Base-by-base conservation (phyloP, 768 basidiomycete genomes). In the Mycena rebaudengoi region DNA sequence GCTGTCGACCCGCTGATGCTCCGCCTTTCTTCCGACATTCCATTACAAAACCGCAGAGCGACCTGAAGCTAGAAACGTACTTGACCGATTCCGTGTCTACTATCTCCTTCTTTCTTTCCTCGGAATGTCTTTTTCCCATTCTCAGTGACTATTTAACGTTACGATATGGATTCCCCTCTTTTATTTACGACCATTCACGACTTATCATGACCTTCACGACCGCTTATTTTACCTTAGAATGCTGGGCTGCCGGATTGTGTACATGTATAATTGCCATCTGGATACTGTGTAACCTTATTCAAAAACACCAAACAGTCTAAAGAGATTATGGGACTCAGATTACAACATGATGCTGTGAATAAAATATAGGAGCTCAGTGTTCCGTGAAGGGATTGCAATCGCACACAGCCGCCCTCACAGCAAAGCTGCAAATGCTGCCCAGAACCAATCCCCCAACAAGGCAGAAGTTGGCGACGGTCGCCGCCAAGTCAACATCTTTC, bases 401-500 rank as follows among this genome's bases (percentile, higher is more conserved):
- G 75, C 91, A 94, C 7, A 92, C 82, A 7, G 83, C 79, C 7
- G 82, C 86, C 67, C 88, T 82, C 11, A 96, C 92, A 3, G 82
- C 91, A 74, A 98, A 97, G 75, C 94, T 96, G 26, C 82, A 80
- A 46, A 93, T 72, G 71, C 94, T 94, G 3, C 96, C 96, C 1
- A 86, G 49, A 14, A 85, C 86, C 53, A 97, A 78, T 5, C 95
- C 95, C 5, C 86, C 89, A 2, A 92, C 89, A 4, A 95, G 73
- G 65, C 86, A 92, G 77, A 96, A 95, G 67, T 85, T 89, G 5
- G 88, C 87, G 13, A 97, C 82, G 0, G 91, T 92, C 5, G 94
- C 95, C 5, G 94, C 94, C 12, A 91, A 82, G 70, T 96, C 95
- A 23, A 95, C 91, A 70, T 96, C 92, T 62, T 92, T 90, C 49